These are phyloP conservation scores for Sporisorium graminicola DNA, from an alignment of 1,284 basidiomycete species.

Conservation along the genomic window DNA sequence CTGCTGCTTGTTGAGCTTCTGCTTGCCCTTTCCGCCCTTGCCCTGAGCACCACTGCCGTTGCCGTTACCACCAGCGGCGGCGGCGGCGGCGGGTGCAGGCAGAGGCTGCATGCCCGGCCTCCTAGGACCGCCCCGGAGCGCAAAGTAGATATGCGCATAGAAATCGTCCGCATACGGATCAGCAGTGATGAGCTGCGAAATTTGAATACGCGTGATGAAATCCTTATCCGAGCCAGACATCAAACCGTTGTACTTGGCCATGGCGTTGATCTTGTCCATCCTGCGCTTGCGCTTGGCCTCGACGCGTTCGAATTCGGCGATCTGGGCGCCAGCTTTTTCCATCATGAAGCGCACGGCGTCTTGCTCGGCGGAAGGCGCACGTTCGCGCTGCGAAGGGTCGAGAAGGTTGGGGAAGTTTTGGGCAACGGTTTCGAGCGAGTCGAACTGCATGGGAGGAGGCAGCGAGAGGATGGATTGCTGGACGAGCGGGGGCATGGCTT, in stretches of 20 bases:
- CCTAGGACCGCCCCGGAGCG: constrained; percentile 77
- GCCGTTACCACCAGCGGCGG: constrained; percentile 3
- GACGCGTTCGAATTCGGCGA: constrained; percentile 54
- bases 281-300: constrained; percentile 59
- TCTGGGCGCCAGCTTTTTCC: constrained; percentile 47
- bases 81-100: constrained; percentile 19
- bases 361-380: constrained; percentile 45
- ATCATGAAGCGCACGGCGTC: constrained; percentile 60
- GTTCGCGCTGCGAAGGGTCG: constrained; percentile 44
- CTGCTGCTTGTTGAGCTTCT: constrained; percentile 73
- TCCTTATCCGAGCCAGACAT: constrained; percentile 99
- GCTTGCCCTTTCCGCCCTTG: constrained; percentile 51
- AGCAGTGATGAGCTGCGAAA: constrained; percentile 86
- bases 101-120: constrained; percentile 37
- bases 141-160: constrained; percentile 95
- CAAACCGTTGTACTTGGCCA: constrained; percentile 96
- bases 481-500: constrained; percentile 62
- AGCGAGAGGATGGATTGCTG: constrained; percentile 61
- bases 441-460: constrained; percentile 67
- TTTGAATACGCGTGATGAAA: constrained; percentile 98
- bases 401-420: constrained; percentile 60
- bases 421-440: constrained; percentile 61
- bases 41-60: constrained; percentile 24
- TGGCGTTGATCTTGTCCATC: constrained; percentile 68
- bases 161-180: constrained; percentile 99